Evolutionary conservation across 1,139 yeast genomes (phyloP).

Genomic region (Hyphopichia khmerensis): DNA sequence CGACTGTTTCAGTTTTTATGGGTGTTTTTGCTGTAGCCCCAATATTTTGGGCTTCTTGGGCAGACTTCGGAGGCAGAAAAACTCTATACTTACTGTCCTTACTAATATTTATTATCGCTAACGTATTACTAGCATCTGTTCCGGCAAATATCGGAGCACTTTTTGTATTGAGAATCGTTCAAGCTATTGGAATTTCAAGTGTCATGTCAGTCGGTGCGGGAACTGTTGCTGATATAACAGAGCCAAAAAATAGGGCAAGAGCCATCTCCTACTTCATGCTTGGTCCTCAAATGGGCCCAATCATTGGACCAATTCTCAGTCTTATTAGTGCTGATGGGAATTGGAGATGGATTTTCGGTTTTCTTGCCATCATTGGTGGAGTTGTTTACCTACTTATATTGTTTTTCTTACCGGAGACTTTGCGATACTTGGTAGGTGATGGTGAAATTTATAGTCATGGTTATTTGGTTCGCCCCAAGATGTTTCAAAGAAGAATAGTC

Average conservation of each 20-base stretch:
- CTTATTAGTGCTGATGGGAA: slow-evolving; percentile 31
- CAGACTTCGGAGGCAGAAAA: slow-evolving; percentile 61
- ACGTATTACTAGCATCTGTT: slow-evolving; percentile 45
- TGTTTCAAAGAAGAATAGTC: slow-evolving; percentile 26
- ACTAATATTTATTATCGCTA: slow-evolving; percentile 42
- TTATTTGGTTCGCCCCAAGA: slow-evolving; percentile 26
- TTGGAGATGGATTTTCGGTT: slow-evolving; percentile 62
- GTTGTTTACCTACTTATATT: slow-evolving; percentile 38
- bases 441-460: slow-evolving; percentile 29
- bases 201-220: slow-evolving; percentile 60
- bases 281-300: slow-evolving; percentile 62
- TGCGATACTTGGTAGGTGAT: slow-evolving; percentile 55
- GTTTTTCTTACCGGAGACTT: slow-evolving; percentile 53
- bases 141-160: slow-evolving; percentile 49
- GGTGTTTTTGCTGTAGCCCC: slow-evolving; percentile 55
- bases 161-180: slow-evolving; percentile 44
- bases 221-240: slow-evolving; percentile 50
- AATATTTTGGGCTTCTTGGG: slow-evolving; percentile 53
- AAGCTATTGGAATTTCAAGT: slow-evolving; percentile 56
- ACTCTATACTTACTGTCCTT: slow-evolving; percentile 47
- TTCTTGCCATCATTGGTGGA: slow-evolving; percentile 45
- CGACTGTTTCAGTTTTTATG: slow-evolving; percentile 63
- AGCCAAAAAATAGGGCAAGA: slow-evolving; percentile 48
- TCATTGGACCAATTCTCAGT: slow-evolving; percentile 53
- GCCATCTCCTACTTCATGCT: slow-evolving; percentile 55